phyloP scores from a whole-genome alignment of 495 filamentous ascomycete species.

The Xylaria acuta region DNA sequence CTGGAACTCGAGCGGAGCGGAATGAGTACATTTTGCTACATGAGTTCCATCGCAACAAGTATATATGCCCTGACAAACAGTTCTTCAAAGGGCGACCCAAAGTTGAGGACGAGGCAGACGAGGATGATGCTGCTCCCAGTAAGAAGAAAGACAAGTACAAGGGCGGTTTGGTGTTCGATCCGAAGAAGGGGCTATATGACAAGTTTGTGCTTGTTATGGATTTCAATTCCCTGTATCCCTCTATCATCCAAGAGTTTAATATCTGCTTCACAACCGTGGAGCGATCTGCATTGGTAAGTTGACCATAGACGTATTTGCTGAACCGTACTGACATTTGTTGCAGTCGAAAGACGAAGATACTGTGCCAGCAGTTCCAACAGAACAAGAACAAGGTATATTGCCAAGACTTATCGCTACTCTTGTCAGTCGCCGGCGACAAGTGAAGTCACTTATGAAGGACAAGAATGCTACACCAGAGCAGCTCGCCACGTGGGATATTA shows the following conservation, averaged over 20 bases:
- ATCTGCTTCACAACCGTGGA: conserved; percentile 99
- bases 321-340: conserved; percentile 32
- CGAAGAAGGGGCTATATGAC: conserved; percentile 96
- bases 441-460: conserved; percentile 96
- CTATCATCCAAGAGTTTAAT: conserved; percentile 98
- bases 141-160: conserved; percentile 99
- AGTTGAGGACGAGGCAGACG: conserved; percentile 64
- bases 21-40: conserved; percentile 99
- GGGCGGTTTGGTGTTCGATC: conserved; percentile 96
- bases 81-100: conserved; percentile 72
- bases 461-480: conserved; percentile 85
- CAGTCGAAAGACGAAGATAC: conserved; percentile 82
- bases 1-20: conserved; percentile 92
- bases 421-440: conserved; percentile 83
- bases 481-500: conserved; percentile 96
- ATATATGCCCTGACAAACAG: conserved; percentile 94
- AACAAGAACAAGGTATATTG: conserved; percentile 79
- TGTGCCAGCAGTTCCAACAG: conserved; percentile 69
- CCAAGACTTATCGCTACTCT: conserved; percentile 89
- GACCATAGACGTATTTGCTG: neutral
- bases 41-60: conserved; percentile 94
- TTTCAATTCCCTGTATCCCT: conserved; percentile 98
- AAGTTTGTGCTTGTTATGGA: conserved; percentile 98
- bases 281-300: conserved; percentile 64
- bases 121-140: conserved; percentile 75